These are phyloP conservation scores for Evernia prunastri DNA, from an alignment of 495 filamentous ascomycete species.

Conservation along the genomic window DNA sequence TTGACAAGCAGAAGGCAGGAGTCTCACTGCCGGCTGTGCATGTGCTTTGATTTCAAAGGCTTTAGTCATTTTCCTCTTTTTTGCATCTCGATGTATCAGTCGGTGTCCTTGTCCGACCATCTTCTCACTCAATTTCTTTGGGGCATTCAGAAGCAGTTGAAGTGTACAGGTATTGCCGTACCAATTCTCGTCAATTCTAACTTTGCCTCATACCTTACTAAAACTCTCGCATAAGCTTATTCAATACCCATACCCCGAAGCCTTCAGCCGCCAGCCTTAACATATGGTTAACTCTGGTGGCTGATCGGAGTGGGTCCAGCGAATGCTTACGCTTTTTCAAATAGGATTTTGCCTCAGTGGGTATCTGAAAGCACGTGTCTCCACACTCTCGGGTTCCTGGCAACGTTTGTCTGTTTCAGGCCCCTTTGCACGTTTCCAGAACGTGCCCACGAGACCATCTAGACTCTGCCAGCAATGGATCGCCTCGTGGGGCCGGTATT, in stretches of 20 bases:
- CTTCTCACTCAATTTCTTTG: neutral
- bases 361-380: neutral
- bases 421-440: neutral
- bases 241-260: neutral
- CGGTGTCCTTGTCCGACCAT: neutral
- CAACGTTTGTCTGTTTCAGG: neutral
- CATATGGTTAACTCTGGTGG: neutral
- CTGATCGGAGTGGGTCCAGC: neutral
- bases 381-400: neutral
- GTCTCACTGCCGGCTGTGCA: neutral
- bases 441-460: neutral
- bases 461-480: neutral
- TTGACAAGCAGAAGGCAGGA: neutral
- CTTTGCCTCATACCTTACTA: neutral
- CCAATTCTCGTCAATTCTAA: neutral
- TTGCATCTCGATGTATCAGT: neutral
- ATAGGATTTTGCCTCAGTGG: neutral
- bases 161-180: neutral
- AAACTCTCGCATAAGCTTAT: neutral
- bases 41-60: neutral
- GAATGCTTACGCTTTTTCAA: neutral
- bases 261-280: neutral
- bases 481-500: neutral
- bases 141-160: neutral
- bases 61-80: neutral